Evolutionary conservation across 73 alveolate genomes (phyloP), one percentile per base, ranked within the genome.

Genomic region (Paramecium caudatum): DNA sequence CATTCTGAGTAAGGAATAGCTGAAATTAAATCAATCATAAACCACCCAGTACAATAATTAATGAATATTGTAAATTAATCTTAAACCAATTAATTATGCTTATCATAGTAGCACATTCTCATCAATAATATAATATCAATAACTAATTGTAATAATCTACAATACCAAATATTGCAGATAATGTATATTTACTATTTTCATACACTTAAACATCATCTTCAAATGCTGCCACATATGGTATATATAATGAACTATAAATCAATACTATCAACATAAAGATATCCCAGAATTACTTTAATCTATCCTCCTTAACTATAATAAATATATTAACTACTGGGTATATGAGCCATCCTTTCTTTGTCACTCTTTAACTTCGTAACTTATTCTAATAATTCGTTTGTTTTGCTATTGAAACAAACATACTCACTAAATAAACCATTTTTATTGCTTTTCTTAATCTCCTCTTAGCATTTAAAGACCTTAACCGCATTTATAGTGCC

Each of bases 281-380:
- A 68, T 68, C 84, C 84, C 84, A 68, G 7, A 68, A 2, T 25
- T 32, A 32, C 34, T 68, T 68, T 17, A 68, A 6, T 32, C 61
- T 32, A 68, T 68, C 84, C 55, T 37, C 27, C 84, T 68, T 55
- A 55, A 43, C 80, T 37, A 34, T 25, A 37, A 68, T 68, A 34
- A 34, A n/a, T 68, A 8, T 34, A 34, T 10, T 13, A 25, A 68
- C 19, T 68, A 68, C 84, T 34, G 84, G 84, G 34, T 68, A 68
- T n/a, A 68, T 25, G 4, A 68, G 61, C 8, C 34, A 68, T 68
- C 37, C 50, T 9, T 68, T 13, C 21, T 25, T 68, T 32, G 23
- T 55, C 17, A 27, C 30, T 21, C 30, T 55, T 27, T 55, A 43
- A 10, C 30, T 55, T 23, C 80, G 46, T 5, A 10, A 27, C 21